Evolutionary conservation across 2,329 filamentous ascomycete genomes (phyloP), one percentile per base, ranked within the genome.

Genomic region (Talaromyces sp.): DNA sequence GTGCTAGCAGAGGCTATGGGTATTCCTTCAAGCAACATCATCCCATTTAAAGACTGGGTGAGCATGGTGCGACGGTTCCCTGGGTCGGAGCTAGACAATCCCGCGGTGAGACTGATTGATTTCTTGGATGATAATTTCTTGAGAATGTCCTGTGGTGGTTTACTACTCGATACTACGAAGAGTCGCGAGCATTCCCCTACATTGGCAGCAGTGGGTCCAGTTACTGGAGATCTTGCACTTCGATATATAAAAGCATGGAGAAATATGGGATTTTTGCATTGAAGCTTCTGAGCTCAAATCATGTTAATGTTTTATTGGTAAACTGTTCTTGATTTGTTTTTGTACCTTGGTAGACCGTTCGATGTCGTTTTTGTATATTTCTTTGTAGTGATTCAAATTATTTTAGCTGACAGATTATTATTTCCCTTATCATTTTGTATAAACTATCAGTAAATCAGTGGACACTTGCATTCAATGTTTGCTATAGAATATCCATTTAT

Each of bases 131-230:
- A 67, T 11, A 71, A 77, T 16, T 77, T 73, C 35, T 57, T 74
- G 39, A 73, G 79, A 27, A 83, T 83, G 81, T 78, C 77, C 0
- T 83, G 81, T 68, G 80, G 80, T 11, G 79, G 79, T 0, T 61
- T 83, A 3, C 35, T 82, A 1, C 49, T 83, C 49, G 80, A 77
- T 61, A 79, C 76, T 0, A 65, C 68, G 14, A 73, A 74, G 31
- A 69, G 71, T 2, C 60, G 56, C 1, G 71, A 77, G 67, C 76
- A 82, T 68, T 83, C 80, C 0, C 27, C 67, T 22, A 75, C 74
- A 0, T 62, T 82, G 63, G 64, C 68, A 1, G 65, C 24, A 8
- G 63, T 71, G 4, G 74, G 75, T 1, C 75, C 77, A 1, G 75
- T 81, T 2, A 66, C 62, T 45, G 70, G 66, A n/a, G 71, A 74